Evolutionary conservation across 208 protist genomes (phyloP).

Genomic region (Novymonas esmeraldas): DNA sequence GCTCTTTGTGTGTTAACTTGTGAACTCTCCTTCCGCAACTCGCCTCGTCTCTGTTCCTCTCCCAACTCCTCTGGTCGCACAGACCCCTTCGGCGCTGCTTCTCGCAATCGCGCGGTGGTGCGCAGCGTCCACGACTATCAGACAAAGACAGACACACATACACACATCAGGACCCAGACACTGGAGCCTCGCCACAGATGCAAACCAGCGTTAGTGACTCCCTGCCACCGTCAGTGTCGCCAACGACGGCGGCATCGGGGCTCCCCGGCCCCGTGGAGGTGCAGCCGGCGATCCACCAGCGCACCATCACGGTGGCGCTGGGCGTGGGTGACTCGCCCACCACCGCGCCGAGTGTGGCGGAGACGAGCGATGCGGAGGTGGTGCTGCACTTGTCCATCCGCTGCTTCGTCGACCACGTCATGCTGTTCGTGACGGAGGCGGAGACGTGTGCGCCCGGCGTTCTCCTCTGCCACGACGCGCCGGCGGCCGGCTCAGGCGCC

Average conservation of each 20-base stretch:
- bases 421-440: slow-evolving; percentile 77
- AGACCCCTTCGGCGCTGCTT: no score
- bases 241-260: background rate
- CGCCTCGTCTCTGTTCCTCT: no score
- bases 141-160: no score
- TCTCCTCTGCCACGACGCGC: slow-evolving; percentile 57
- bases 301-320: slow-evolving; percentile 8
- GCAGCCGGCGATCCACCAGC: slow-evolving; percentile 25
- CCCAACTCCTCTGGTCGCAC: no score
- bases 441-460: slow-evolving; percentile 66
- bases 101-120: no score
- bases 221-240: background rate
- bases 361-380: no score
- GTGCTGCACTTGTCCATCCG: slow-evolving; percentile 64
- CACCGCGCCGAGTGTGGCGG: no score
- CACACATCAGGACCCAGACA: no score
- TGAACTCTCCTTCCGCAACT: no score
- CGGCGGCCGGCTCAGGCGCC: slow-evolving; percentile 10
- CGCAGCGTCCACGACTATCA: no score
- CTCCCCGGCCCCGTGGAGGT: slow-evolving; percentile 16
- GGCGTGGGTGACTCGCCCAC: background rate
- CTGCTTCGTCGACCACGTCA: slow-evolving; percentile 67
- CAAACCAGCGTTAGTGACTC: background rate
- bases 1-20: no score
- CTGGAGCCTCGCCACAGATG: no score